Base-by-base conservation (phyloP, 169 alveolate genomes). In the Cryptosporidium felis region DNA sequence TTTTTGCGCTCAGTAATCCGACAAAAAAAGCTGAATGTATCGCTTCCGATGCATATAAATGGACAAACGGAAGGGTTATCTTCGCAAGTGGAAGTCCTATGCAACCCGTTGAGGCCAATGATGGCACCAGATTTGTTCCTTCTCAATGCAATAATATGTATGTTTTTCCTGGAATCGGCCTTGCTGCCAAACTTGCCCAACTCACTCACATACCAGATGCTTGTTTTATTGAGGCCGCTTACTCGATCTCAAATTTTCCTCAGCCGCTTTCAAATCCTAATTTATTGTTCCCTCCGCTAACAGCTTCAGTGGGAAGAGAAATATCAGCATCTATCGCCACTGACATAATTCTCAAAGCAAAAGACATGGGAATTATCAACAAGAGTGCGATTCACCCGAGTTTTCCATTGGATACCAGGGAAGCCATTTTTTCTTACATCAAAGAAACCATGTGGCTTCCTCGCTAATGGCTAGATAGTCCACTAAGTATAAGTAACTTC, bases 51-150 rank as follows among this genome's bases (percentile, higher is more conserved):
- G 92, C 91, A 26, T 74, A 74, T 45, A 60, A 63, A 10, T 62
- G 89, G 89, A 80, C 90, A 8, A 60, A 80, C 45, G 93, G 92
- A 34, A 60, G 42, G 38, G 67, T 62, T 46, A 38, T 90, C 5
- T 90, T 80, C 51, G 90, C 93, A 5, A 63, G 89, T 32, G 93
- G 93, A 23, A 58, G 88, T 41, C 93, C 93, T 34, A 81, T 89
- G 91, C 40, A 60, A 1, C 90, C 91, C 5, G 90, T 89, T 8
- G 40, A 60, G 28, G 28, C 61, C 26, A 23, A 21, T 36, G 42
- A 62, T n/a, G 90, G 90, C 23, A 40, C 38, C 14, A 32, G 23
- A 34, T 45, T 63, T 16, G 18, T 28, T 30, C 56, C 91, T 14
- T 61, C 89, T 2, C 91, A 89, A 36, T 80, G 90, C 38, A 89